These are phyloP conservation scores for Malus hybrid DNA, from an alignment of 331 rosid genomes.

Conservation along the genomic window DNA sequence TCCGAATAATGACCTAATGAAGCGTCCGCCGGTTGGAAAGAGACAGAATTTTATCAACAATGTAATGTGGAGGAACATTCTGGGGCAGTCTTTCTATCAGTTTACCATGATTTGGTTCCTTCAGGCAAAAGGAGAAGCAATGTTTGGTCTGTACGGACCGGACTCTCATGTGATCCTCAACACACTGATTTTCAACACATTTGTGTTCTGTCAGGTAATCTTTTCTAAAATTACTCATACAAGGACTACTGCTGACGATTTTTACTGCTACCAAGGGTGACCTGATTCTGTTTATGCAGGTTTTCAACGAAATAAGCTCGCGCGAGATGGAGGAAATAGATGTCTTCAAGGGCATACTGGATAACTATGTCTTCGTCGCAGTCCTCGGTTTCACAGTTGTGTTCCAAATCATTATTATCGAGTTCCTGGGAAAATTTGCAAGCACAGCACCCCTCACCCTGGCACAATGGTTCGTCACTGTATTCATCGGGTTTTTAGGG, in stretches of 20 bases:
- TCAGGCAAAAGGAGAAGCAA: constrained; percentile 66
- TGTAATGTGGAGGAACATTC: constrained; percentile 95
- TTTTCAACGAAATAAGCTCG: constrained; percentile 87
- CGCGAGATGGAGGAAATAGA: constrained; percentile 87
- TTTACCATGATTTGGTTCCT: constrained; percentile 72
- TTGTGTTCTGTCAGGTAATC: constrained; percentile 86
- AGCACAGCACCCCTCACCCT: constrained; percentile 70
- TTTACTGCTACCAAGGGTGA: background rate
- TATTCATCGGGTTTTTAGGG: constrained; percentile 64
- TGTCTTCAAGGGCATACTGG: constrained; percentile 70
- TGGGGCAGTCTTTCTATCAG: constrained; percentile 89
- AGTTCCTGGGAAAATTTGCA: constrained; percentile 86
- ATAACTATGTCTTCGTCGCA: constrained; percentile 62
- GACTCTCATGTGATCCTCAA: constrained; percentile 61
- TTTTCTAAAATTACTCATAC: background rate
- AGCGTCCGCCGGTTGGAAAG: constrained; percentile 83
- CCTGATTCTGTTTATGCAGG: constrained; percentile 39
- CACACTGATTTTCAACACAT: constrained; percentile 85
- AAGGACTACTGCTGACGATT: background rate
- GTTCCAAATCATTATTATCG: constrained; percentile 77
- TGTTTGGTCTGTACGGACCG: constrained; percentile 52
- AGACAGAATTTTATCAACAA: constrained; percentile 87
- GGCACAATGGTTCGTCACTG: constrained; percentile 57
- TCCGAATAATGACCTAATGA: constrained; percentile 80
- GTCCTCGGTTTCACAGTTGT: constrained; percentile 55